Evolutionary conservation across 1,284 basidiomycete species (phyloP).

Genomic region (Blastosporella zonata): DNA sequence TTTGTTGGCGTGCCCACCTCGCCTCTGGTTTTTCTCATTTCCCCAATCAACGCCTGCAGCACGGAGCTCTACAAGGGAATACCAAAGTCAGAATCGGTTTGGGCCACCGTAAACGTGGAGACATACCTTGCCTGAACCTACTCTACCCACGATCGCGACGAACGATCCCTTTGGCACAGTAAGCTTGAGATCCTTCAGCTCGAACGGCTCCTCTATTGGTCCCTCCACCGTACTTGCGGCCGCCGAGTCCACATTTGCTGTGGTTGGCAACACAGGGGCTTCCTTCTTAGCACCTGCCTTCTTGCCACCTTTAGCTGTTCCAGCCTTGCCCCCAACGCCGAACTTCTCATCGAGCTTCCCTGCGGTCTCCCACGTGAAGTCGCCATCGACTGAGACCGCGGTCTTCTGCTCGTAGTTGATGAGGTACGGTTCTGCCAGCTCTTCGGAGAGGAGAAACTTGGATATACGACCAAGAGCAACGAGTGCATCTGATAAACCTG

Average conservation of each 20-base stretch:
- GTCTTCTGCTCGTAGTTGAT: conserved; percentile 41
- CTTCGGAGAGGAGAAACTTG: conserved; percentile 62
- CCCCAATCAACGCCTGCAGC: conserved; percentile 72
- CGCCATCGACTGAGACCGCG: conserved; percentile 59
- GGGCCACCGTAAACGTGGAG: too few relatives aligned
- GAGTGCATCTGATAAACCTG: conserved; percentile 53
- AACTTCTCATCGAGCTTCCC: conserved; percentile 30
- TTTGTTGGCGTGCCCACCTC: conserved; percentile 32
- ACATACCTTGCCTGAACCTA: conserved; percentile 68
- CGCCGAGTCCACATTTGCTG: conserved; percentile 16
- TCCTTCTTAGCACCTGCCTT: conserved; percentile 15
- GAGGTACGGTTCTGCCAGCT: conserved; percentile 50
- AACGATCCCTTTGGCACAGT: conserved; percentile 60
- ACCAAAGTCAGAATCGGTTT: neutral
- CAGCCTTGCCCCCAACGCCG: conserved; percentile 25
- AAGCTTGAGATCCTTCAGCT: conserved; percentile 54
- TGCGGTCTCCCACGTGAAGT: conserved; percentile 67
- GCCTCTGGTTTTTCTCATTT: conserved; percentile 68
- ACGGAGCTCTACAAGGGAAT: conserved; percentile 47
- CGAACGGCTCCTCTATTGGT: conserved; percentile 49
- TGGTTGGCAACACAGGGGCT: conserved; percentile 12
- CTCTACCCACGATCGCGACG: conserved; percentile 69
- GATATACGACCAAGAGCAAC: conserved; percentile 61
- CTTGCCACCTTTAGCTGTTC: conserved; percentile 14
- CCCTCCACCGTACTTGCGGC: conserved; percentile 17